Conservation (phyloP, 805 yeast genomes). For the Blastobotrys attinorum region DNA sequence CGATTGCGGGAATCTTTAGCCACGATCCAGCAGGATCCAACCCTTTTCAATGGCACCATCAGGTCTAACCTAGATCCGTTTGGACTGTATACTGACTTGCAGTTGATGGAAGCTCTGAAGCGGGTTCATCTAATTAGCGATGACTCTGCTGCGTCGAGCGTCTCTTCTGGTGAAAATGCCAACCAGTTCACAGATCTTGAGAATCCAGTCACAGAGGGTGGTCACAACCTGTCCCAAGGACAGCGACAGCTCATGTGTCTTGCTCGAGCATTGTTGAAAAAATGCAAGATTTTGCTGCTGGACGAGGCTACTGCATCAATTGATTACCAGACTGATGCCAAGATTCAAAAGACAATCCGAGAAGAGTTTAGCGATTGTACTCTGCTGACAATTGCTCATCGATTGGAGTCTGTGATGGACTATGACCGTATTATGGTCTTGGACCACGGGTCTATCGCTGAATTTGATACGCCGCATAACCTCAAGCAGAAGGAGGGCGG, state of each 20-base stretch:
- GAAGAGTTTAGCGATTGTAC: slow-evolving; percentile 65
- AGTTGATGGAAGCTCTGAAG: slow-evolving; percentile 25
- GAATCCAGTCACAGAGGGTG: slow-evolving; percentile 56
- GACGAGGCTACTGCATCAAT: slow-evolving; percentile 71
- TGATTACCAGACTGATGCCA: slow-evolving; percentile 76
- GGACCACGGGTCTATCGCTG: slow-evolving; percentile 65
- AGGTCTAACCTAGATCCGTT: slow-evolving; percentile 69
- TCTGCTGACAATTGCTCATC: slow-evolving; percentile 70
- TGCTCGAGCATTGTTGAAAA: slow-evolving; percentile 67
- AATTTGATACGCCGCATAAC: slow-evolving; percentile 57
- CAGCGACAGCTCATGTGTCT: slow-evolving; percentile 43
- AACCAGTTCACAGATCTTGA: slow-evolving; percentile 33
- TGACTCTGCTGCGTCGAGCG: no score
- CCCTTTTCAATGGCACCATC: slow-evolving; percentile 61
- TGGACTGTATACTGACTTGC: slow-evolving; percentile 44
- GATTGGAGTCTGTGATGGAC: slow-evolving; percentile 62
- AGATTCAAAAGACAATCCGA: slow-evolving; percentile 62
- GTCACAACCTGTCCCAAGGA: slow-evolving; percentile 75
- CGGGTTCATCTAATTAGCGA: slow-evolving; percentile 27
- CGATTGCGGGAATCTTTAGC: slow-evolving; percentile 56
- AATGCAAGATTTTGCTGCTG: slow-evolving; percentile 62
- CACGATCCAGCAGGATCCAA: slow-evolving; percentile 70
- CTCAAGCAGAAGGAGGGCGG: not conserved
- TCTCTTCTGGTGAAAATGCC: slow-evolving; percentile 22
- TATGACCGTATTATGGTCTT: slow-evolving; percentile 72